A percentile compares a stretch with the other conserved stretches of the same genome.
These are phyloP conservation scores for Hymenoscyphus fraxineus DNA, from an alignment of 2,329 filamentous ascomycete species.

Conservation along the genomic window DNA sequence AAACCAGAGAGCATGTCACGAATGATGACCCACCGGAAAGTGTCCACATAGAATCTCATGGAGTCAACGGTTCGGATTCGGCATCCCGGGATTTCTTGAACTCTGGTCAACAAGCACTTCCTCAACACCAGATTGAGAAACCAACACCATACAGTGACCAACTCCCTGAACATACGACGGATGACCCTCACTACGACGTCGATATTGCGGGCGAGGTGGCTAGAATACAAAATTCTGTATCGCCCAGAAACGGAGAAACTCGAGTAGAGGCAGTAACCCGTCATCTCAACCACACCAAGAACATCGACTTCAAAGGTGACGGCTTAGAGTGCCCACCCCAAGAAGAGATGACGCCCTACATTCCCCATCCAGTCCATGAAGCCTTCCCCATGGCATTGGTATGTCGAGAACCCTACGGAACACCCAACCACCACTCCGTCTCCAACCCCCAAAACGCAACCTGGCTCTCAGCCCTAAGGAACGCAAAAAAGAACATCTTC, in stretches of 20 bases:
- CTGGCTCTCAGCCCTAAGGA: slow-evolving; percentile 65
- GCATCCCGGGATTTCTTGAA: slow-evolving; percentile 27
- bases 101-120: slow-evolving; percentile 21
- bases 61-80: slow-evolving; percentile 20
- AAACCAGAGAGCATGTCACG: background rate
- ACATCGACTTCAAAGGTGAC: slow-evolving; percentile 46
- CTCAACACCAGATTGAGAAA: slow-evolving; percentile 8
- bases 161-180: slow-evolving; percentile 53
- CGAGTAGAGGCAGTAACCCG: slow-evolving; percentile 56
- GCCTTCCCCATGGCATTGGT: slow-evolving; percentile 70
- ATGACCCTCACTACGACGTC: slow-evolving; percentile 60
- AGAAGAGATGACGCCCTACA: slow-evolving; percentile 64
- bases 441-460: slow-evolving; percentile 71
- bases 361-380: slow-evolving; percentile 49
- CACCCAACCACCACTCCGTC: slow-evolving; percentile 56
- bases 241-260: slow-evolving; percentile 48
- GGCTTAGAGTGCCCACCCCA: slow-evolving; percentile 51
- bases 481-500: slow-evolving; percentile 63
- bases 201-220: slow-evolving; percentile 58
- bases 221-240: slow-evolving; percentile 56
- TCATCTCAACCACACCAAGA: slow-evolving; percentile 62
- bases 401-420: slow-evolving; percentile 63
- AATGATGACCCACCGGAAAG: background rate
- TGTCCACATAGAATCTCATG: background rate
- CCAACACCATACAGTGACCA: background rate